Base-by-base conservation (phyloP, 2,329 filamentous ascomycete species). In the Cordyceps cicadae region DNA sequence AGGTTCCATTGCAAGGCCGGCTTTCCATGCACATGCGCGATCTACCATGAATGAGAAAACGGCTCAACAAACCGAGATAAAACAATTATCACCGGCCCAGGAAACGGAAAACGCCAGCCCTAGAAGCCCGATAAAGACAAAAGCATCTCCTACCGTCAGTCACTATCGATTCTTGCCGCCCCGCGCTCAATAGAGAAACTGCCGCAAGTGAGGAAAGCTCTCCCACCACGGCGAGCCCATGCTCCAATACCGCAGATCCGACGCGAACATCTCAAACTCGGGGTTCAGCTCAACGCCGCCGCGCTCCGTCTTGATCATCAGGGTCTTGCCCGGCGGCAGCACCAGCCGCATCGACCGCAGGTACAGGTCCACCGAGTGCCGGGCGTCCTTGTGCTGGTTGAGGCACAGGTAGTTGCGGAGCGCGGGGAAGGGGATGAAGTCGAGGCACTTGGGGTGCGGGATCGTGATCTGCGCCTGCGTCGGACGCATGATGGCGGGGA, bases 231-330 rank as follows among this genome's bases (percentile, higher is more conserved):
- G 66, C 12, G 66, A 52, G 0, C 64, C 63, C 19, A 69, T 34
- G 5, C 63, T 43, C 67, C 67, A 69, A 50, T 68, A 66, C 21
- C 57, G 55, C 15, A 68, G 59, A 54, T 69, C 67, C 52, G 64
- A 64, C 21, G 62, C 66, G 24, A 66, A 53, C 1, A 61, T 53
- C 58, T 68, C 66, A 24, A 69, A 68, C 2, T 67, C 65, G 0
- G 66, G 66, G 39, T 67, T 63, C 8, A 69, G 61, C 0, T 60
- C 61, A 11, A 69, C 61, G 17, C 63, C 62, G 2, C 62, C 62
- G 0, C 61, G 54, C 1, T 57, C 49, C 14, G 65, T 51, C 9
- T 62, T 60, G 3, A 50, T 51, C 34, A 69, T 59, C 9, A 69
- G 61, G 0, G 60, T 53, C 45, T 63, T 63, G 1, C 63, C 65